Conservation (phyloP, 495 filamentous ascomycete genomes). For the Talaromyces liani region DNA sequence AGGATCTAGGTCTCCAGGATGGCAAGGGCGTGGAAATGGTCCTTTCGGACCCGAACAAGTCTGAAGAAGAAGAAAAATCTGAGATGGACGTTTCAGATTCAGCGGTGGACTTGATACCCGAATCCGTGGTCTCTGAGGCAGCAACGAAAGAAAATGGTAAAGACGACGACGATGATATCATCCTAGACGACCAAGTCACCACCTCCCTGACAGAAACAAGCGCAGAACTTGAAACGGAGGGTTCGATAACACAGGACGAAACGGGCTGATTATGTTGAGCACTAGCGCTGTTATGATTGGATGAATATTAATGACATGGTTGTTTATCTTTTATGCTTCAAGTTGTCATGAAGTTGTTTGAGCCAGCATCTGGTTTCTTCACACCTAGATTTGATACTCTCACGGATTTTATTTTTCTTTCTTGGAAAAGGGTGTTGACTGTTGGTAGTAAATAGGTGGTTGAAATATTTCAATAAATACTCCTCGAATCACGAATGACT, state of each 20-base stretch:
- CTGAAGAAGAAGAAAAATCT: constrained; percentile 10
- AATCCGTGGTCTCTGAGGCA: not conserved
- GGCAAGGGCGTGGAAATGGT: constrained; percentile 39
- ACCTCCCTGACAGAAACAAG: constrained; percentile 5
- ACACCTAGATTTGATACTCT: not conserved
- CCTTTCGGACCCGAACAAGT: constrained; percentile 16
- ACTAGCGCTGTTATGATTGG: not conserved
- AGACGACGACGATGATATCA: not conserved
- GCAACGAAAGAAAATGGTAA: not conserved
- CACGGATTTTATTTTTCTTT: not conserved
- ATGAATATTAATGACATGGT: constrained; percentile 2
- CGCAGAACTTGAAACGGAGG: not conserved
- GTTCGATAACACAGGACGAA: not conserved
- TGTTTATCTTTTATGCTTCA: not conserved
- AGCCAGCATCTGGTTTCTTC: not conserved
- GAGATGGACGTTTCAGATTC: constrained; percentile 11
- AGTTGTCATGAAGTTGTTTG: not conserved
- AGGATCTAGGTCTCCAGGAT: constrained; percentile 78
- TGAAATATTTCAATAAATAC: not conserved
- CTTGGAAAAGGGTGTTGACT: not conserved
- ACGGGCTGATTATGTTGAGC: not conserved
- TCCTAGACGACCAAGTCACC: constrained; percentile 6
- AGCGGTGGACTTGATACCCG: too few relatives aligned
- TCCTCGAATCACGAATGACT: not conserved
- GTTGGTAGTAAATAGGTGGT: not conserved